Evolutionary conservation across 495 filamentous ascomycete genomes (phyloP), one percentile per base, ranked within the genome.

Genomic region (Penicillium lividum): DNA sequence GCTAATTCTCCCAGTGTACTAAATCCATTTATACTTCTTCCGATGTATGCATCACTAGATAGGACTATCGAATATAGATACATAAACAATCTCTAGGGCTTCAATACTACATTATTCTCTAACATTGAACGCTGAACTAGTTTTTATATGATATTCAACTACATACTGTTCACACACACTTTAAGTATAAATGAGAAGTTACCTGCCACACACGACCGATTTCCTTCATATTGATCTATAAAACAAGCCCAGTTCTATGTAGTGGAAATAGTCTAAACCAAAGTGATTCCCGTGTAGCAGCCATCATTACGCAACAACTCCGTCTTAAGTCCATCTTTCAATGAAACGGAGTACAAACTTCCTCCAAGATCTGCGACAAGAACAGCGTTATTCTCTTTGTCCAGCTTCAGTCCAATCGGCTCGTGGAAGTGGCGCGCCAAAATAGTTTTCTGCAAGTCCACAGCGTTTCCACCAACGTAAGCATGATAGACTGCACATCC

Each of bases 311-410:
- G 50, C 48, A 64, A 54, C 42, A 76, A 25, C 34, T 70, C 62
- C 29, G 65, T 73, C 67, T 74, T 78, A 25, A 70, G 66, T 11
- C 66, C 63, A 51, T 67, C 80, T 36, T 80, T 72, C 61, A 79
- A 53, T 36, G 73, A 69, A 44, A 79, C 76, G 8, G 73, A 71
- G 46, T 80, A 82, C 5, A 82, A 57, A 46, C 74, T 65, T 3
- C 80, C 80, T 10, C 78, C 74, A 25, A 82, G 53, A 55, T 81
- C 78, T 4, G 74, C 69, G 28, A 76, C 71, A 61, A 77, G 81
- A n/a, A 80, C 74, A 50, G 70, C 60, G 28, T 68, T 69, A 33
- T 64, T 66, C 25, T 38, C 56, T 34, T 65, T 60, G 28, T 78
- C 76, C 42, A 80, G 42, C 38, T 75, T 76, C 36, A 83, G 58